Base-by-base conservation (phyloP, 768 basidiomycete genomes). In the Pulveroboletus frians region DNA sequence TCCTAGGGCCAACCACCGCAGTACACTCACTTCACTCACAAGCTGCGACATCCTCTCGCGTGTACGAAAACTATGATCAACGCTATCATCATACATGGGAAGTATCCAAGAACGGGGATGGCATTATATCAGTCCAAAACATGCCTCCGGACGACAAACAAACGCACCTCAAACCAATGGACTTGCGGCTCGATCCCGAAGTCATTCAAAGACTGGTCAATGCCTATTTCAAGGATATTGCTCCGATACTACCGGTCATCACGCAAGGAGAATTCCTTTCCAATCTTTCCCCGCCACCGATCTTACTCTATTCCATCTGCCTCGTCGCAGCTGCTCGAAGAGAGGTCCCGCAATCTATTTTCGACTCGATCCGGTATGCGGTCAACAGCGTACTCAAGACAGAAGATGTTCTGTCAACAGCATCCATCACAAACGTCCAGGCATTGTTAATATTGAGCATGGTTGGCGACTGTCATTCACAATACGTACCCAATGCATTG, bases 261-360 rank as follows among this genome's bases (percentile, higher is more conserved):
- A 89, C 90, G 15, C 81, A 87, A 62, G 77, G 80, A 21, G 95
- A 99, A 64, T 97, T 99, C 62, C 73, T 96, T 53, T 77, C 84
- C 32, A 80, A 67, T 43, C 76, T 80, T 18, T 82, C 81, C 13
- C 88, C 85, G 0, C 80, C 92, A 3, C 83, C 88, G 4, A 76
- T 99, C 20, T 69, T 98, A 49, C 77, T 98, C 18, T 97, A 97
- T 68, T 85, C 91, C 32, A 93, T 98, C 69, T 97, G 93, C 67
- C 84, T 92, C 27, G 84, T 97, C 36, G 90, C 94, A 17, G 88
- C 90, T 14, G 84, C 92, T 27, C 79, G 87, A 46, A 80, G 94
- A 42, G 84, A 89, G 51, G 83, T 90, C 5, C 86, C 92, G 3
- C 84, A 89, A 56, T 73, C 77, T 45, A 78, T 94, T n/a, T 96